Conservation (phyloP, 768 basidiomycete species). For the Rickenella mellea region DNA sequence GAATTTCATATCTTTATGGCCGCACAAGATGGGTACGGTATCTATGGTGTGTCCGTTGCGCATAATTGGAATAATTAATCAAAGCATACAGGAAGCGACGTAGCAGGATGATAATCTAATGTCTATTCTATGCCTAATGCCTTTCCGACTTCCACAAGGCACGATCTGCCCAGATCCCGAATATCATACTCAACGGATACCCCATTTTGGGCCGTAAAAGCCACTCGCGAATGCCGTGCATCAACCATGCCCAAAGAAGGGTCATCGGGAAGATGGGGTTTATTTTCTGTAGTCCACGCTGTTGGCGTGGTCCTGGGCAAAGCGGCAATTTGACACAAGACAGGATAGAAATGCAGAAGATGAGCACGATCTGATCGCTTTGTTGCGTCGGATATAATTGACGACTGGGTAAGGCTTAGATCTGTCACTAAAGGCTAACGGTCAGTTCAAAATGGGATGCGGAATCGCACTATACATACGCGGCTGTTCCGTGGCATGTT, state of each 20-base stretch:
- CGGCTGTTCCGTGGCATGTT: slow-evolving; percentile 45
- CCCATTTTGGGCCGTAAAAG: slow-evolving; percentile 14
- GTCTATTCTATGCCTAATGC: slow-evolving; percentile 49
- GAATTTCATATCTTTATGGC: too few species aligned
- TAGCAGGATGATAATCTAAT: too few species aligned
- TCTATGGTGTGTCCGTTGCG: too few species aligned
- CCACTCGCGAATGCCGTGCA: slow-evolving; percentile 7
- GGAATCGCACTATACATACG: slow-evolving; percentile 27
- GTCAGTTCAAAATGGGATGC: slow-evolving; percentile 4
- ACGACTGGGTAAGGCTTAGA: slow-evolving; percentile 34
- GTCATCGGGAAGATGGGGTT: slow-evolving; percentile 1
- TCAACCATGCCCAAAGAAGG: slow-evolving; percentile 9
- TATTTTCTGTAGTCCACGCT: slow-evolving; percentile 40
- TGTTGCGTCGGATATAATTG: slow-evolving; percentile 59
- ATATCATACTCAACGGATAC: slow-evolving; percentile 48
- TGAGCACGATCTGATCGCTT: slow-evolving; percentile 73
- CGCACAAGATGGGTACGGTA: too few species aligned
- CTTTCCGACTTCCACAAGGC: slow-evolving; percentile 58
- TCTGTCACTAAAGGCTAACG: slow-evolving; percentile 25
- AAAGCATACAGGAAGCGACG: too few species aligned
- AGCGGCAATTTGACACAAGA: slow-evolving; percentile 72
- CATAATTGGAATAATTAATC: too few species aligned
- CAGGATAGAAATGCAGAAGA: slow-evolving; percentile 78
- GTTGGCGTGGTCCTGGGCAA: slow-evolving; percentile 59
- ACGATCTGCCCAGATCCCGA: slow-evolving; percentile 52